These are phyloP conservation scores for Parastagonospora avenae DNA, from an alignment of 2,329 filamentous ascomycete genomes.

Conservation along the genomic window DNA sequence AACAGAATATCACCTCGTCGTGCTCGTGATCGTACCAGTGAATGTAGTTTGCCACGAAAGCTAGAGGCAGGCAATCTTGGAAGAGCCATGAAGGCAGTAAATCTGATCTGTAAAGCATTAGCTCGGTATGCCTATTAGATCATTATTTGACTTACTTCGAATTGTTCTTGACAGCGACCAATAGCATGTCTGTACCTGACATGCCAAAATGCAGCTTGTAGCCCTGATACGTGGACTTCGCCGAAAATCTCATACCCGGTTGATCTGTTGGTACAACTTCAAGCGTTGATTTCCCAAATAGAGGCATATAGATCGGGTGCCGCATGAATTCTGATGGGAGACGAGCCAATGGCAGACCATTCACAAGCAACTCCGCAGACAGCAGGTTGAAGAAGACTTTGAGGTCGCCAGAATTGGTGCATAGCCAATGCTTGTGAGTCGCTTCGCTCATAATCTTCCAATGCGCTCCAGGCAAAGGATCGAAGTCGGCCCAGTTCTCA, in stretches of 20 bases:
- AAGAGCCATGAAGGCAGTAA: conserved; percentile 46
- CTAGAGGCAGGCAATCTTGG: conserved; percentile 33
- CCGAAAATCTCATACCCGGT: conserved; percentile 51
- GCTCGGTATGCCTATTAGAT: background rate
- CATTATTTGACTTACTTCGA: conserved; percentile 6
- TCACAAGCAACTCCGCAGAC: conserved; percentile 58
- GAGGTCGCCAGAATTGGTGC: conserved; percentile 15
- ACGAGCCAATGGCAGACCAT: conserved; percentile 56
- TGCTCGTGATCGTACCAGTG: conserved; percentile 33
- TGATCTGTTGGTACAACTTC: conserved; percentile 52
- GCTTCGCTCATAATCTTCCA: conserved; percentile 16
- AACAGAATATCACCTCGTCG: conserved; percentile 17
- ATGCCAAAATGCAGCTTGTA: conserved; percentile 47
- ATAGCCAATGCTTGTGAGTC: conserved; percentile 41
- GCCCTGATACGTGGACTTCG: conserved; percentile 27
- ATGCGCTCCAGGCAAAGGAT: background rate
- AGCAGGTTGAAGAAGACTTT: conserved; percentile 56
- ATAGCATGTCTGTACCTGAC: conserved; percentile 23
- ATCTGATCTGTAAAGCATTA: conserved; percentile 17
- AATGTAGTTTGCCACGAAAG: conserved; percentile 24
- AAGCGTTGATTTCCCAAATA: conserved; percentile 52
- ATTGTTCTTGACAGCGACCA: conserved; percentile 17
- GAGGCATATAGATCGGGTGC: conserved; percentile 46
- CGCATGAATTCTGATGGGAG: conserved; percentile 54
- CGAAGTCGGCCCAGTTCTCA: conserved; percentile 26